Evolutionary conservation across 129 eudicot genomes (phyloP).

Genomic region (Artemisia argyi): DNA sequence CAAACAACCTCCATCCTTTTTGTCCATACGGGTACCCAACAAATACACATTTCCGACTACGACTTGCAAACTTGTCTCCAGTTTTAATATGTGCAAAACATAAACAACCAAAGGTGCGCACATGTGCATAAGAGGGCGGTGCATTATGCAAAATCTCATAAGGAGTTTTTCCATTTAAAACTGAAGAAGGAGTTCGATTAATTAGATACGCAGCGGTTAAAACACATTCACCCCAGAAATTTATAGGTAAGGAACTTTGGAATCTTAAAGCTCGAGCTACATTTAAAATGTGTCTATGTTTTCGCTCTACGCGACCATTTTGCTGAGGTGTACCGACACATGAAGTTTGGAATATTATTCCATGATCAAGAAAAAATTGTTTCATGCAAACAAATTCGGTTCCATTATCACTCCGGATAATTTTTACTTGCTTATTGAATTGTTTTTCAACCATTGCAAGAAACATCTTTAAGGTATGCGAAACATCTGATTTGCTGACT

Average conservation of each 20-base stretch:
- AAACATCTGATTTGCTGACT: slow-evolving; percentile 7
- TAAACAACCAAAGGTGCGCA: too few relatives aligned
- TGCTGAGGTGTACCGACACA: slow-evolving; percentile 15
- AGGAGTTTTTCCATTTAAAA: background rate
- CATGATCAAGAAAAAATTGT: background rate
- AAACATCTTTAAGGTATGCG: background rate
- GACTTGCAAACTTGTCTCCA: too few relatives aligned
- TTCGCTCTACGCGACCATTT: slow-evolving; percentile 12
- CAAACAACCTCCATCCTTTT: slow-evolving; percentile 12
- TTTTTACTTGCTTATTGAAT: background rate
- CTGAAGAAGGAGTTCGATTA: too few relatives aligned
- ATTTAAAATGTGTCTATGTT: background rate
- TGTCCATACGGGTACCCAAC: slow-evolving; percentile 9
- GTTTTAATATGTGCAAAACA: too few relatives aligned
- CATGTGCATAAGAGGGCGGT: background rate
- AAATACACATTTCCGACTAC: background rate
- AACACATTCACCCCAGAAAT: slow-evolving; percentile 12
- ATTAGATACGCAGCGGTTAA: background rate
- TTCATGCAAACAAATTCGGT: background rate
- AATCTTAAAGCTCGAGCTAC: background rate
- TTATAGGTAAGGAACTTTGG: background rate
- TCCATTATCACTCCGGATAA: background rate
- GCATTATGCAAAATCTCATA: too few relatives aligned
- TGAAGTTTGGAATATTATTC: slow-evolving; percentile 2
- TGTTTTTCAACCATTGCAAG: background rate